Conservation (phyloP, 257 asterid genomes). For the Galeopsis tetrahit region DNA sequence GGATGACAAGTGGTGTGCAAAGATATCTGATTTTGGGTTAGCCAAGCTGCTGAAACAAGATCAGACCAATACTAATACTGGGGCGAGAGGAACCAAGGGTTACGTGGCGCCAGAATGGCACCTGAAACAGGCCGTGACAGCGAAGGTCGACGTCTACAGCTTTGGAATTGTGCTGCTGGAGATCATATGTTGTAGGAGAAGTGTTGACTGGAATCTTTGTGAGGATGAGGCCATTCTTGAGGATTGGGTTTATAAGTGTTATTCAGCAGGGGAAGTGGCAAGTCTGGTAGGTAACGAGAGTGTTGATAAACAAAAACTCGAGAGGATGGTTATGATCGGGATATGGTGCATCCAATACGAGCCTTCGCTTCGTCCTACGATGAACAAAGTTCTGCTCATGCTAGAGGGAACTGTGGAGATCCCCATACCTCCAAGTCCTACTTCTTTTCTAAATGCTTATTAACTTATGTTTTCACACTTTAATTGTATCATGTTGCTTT, state of each 20-base stretch:
- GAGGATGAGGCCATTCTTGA: slow-evolving; percentile 55
- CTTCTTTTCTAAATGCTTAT: slow-evolving; percentile 44
- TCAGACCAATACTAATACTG: slow-evolving; percentile 51
- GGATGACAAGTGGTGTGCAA: slow-evolving; percentile 47
- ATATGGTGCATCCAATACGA: slow-evolving; percentile 66
- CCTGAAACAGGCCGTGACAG: slow-evolving; percentile 48
- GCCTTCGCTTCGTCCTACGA: slow-evolving; percentile 57
- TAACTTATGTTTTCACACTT: background rate
- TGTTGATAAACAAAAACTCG: slow-evolving; percentile 39
- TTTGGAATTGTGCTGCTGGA: slow-evolving; percentile 60
- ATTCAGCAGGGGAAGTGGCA: slow-evolving; percentile 31
- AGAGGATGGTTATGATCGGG: slow-evolving; percentile 50
- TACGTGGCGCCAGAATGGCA: slow-evolving; percentile 69
- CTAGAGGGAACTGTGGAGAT: slow-evolving; percentile 65
- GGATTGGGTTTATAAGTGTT: slow-evolving; percentile 48
- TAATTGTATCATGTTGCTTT: too few relatives aligned
- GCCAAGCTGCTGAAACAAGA: slow-evolving; percentile 59
- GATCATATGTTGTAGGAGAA: slow-evolving; percentile 45
- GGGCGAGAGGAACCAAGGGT: slow-evolving; percentile 57
- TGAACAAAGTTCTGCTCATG: slow-evolving; percentile 62
- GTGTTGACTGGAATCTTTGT: slow-evolving; percentile 38
- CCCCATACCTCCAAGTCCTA: slow-evolving; percentile 58
- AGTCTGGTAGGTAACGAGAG: slow-evolving; percentile 40
- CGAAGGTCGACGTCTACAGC: slow-evolving; percentile 64
- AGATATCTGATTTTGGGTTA: slow-evolving; percentile 61